Base-by-base conservation (phyloP, 352 stramenopile species). In the Globisporangium spiculum region DNA sequence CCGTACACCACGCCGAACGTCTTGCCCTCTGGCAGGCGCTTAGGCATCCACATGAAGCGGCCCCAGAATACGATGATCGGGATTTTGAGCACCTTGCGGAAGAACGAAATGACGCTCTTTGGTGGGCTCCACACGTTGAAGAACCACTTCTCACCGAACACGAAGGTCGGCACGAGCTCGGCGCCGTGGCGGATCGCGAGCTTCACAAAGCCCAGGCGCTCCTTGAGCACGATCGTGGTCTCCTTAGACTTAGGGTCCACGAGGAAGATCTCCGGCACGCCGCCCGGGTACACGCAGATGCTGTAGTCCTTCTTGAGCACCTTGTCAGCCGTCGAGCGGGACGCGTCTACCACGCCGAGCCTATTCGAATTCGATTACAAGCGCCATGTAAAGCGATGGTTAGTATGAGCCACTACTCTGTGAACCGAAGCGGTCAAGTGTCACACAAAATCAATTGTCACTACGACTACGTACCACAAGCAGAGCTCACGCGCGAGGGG, bases 121-220 rank as follows among this genome's bases (percentile, higher is more conserved):
- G 61, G 46, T 6, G 61, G 61, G 52, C 22, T 60, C 61, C 61
- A 67, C 30, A 67, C 61, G 24, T 90, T 89, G 77, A 91, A 92
- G 20, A 92, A 76, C 68, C 75, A 92, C 74, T 94, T 94, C 64
- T 94, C 86, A 58, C 79, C 79, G 60, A 94, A 94, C 14, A 92
- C 86, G 56, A 92, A 92, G 16, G 75, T 85, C 5, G 86, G 86
- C 26, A 94, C 86, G 61, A 94, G 78, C 26, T 92, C 81, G 1
- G 84, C 86, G 14, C 84, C 84, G 50, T 94, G 83, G 36, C 81
- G 83, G 59, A 94, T 90, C 52, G 86, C 86, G 30, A 94, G 73
- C 69, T 92, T 94, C 70, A 94, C 79, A 52, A 94, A 94, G 18
- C 86, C 86, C 46, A 94, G 61, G n/a, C 86, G 84, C 55, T 91